Evolutionary conservation across 106 monocot species (phyloP).

Genomic region (Xerophyta viscosa): DNA sequence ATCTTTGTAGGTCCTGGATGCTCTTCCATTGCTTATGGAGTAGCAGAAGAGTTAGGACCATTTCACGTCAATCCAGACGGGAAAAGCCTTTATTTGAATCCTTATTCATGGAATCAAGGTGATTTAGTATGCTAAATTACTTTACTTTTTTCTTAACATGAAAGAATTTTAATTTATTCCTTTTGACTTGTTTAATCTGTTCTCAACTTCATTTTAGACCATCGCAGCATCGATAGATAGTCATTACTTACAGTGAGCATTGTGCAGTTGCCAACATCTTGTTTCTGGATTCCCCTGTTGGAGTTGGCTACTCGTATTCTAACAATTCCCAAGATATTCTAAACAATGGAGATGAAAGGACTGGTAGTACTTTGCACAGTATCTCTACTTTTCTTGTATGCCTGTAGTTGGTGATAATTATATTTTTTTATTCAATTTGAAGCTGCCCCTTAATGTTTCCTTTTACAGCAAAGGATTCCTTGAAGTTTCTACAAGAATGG

Average conservation of each 20-base stretch:
- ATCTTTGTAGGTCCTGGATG: conserved; percentile 73
- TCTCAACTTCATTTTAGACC: too few relatives aligned
- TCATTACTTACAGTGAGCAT: not conserved
- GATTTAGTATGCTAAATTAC: too few relatives aligned
- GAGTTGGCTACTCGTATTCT: conserved; percentile 91
- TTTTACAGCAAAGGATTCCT: conserved; percentile 70
- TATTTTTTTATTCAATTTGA: not conserved
- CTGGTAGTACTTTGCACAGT: conserved; percentile 43
- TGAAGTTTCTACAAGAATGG: conserved; percentile 79
- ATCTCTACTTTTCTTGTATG: not conserved
- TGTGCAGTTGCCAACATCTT: conserved; percentile 83
- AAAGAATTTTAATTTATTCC: too few relatives aligned
- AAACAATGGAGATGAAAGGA: conserved; percentile 79
- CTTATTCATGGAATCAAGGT: conserved; percentile 96
- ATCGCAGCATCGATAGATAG: too few relatives aligned
- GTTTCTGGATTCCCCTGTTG: conserved; percentile 93
- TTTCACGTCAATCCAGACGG: conserved; percentile 90
- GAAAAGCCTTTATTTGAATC: conserved; percentile 70
- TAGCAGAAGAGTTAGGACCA: conserved; percentile 93
- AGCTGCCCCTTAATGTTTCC: too few relatives aligned
- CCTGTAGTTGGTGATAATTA: not conserved
- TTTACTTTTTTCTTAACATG: too few relatives aligned
- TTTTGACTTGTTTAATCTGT: too few relatives aligned
- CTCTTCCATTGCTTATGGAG: conserved; percentile 85
- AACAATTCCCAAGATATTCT: conserved; percentile 69